Base-by-base conservation (phyloP, 2,329 filamentous ascomycete species). In the Aquanectria penicillioides region DNA sequence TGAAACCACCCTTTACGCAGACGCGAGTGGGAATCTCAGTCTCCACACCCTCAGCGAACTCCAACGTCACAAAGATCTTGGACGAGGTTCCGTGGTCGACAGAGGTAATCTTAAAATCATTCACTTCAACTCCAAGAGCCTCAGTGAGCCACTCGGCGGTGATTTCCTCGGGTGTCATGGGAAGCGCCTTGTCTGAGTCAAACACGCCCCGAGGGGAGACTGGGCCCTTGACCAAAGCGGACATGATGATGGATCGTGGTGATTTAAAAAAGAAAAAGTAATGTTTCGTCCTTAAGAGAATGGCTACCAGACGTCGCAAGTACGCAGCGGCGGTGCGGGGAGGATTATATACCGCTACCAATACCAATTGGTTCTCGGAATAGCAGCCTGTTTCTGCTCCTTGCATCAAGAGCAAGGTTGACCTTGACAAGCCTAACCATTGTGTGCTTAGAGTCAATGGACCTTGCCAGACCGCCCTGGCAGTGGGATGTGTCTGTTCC, bases 1-100 rank as follows among this genome's bases (percentile, higher is more conserved):
- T 54, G 34, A 59, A 54, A n/a, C 56, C 56, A 18, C 49, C 56
- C 28, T 59, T 59, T 41, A 59, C 29, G 23, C 49, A 59, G 22
- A 59, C 34, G 11, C 34, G 43, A 6, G n/a, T 28, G 5, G 56
- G 56, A 22, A 59, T 44, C 3, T 59, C 41, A 5, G 49, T 59
- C 49, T 59, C 29, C 3, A 59, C 49, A 23, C 49, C 55, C 13
- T 58, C 40, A 4, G 33, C 23, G 10, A 59, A 59, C 7, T 23
- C 36, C 13, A 59, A 34, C 13, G 28, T 29, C 5, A 54, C 33
- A 34, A 59, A 59, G 29, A 59, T n/a, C 41, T 59, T 59, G 3
- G 55, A 59, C 10, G 56, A 47, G 8, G 49, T 53, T 25, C 56
- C 49, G 22, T 54, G 43, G 8, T 34, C 26, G 1, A 54, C 49